Evolutionary conservation across 768 basidiomycete species (phyloP), one percentile per base, ranked within the genome.

Genomic region (Xerocomus brunneocitrinus): DNA sequence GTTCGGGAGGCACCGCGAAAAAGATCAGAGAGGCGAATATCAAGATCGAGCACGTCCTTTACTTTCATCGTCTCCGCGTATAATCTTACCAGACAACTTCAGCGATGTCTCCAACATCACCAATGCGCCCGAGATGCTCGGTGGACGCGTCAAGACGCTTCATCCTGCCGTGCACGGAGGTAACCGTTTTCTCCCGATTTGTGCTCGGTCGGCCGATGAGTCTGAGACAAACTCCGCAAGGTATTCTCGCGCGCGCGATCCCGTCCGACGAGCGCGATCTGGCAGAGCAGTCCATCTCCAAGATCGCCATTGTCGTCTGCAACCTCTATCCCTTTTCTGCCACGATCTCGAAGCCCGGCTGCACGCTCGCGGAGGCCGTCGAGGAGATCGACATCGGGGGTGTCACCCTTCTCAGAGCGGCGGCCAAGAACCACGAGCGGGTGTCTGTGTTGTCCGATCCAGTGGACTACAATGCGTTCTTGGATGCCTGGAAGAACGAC

Each of bases 321-420:
- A 99, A 99, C 70, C 84, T 99, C 49, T 98, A 99, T 76, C 97
- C 97, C 0, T 99, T 99, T 75, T 83, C 89, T 31, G 82, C 85
- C 22, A 97, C 95, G 45, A 90, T 95, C 67, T 81, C 95, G 0
- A 83, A 86, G 62, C 90, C 93, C 0, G 82, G 82, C 58, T 95
- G 94, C 73, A 94, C 91, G 10, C 82, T 98, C 55, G 83, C 91
- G 3, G 87, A 88, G 45, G 95, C 95, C 5, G 87, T 98, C 54
- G 97, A 99, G 69, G 97, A 99, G 72, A 89, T 99, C 61, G 97
- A 99, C 72, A 98, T 99, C 53, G 97, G 97, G 6, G 97, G 97
- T 27, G 97, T 99, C 44, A 98, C 97, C 6, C 85, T 99, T 8
- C 84, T 98, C 45, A 89, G 97, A 39, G 97, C 95, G 8, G 97